A percentile compares a stretch with the other conserved stretches of the same genome.
Evolutionary conservation across 345 rosid species (phyloP).

Genomic region (Camelina hispida): DNA sequence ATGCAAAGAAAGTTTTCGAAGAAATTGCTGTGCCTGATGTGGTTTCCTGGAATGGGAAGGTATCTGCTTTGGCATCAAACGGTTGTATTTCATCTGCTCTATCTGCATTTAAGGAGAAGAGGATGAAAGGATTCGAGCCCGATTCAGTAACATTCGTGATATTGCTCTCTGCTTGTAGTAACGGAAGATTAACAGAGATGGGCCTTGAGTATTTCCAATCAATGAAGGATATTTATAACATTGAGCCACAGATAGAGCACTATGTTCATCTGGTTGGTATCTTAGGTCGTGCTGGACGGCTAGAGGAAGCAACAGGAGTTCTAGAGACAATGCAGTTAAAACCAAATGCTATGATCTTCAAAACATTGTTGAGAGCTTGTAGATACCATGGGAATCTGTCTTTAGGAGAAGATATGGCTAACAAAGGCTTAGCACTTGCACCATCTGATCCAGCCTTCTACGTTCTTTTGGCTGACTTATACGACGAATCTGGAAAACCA

Average conservation of each 20-base stretch:
- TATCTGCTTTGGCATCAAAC: constrained; percentile 61
- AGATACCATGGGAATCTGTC: constrained; percentile 53
- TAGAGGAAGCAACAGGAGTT: constrained; percentile 58
- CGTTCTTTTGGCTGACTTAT: constrained; percentile 56
- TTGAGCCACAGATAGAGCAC: constrained; percentile 61
- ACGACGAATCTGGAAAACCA: constrained; percentile 49
- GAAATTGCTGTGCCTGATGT: constrained; percentile 61
- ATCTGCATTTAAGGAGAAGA: constrained; percentile 72
- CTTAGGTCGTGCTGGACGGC: constrained; percentile 64
- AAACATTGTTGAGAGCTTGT: constrained; percentile 61
- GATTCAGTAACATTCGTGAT: constrained; percentile 58
- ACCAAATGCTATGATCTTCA: constrained; percentile 59
- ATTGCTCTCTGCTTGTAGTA: constrained; percentile 62
- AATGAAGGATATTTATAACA: constrained; percentile 46
- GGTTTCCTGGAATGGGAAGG: constrained; percentile 72
- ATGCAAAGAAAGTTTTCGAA: constrained; percentile 52
- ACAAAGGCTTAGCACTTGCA: constrained; percentile 58
- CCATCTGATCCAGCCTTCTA: constrained; percentile 61
- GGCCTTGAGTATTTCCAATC: constrained; percentile 61
- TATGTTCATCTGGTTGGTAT: constrained; percentile 57
- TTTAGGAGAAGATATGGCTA: constrained; percentile 72
- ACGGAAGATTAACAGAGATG: constrained; percentile 55
- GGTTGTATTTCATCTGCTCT: constrained; percentile 60
- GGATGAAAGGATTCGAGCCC: constrained; percentile 57
- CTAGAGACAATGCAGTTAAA: constrained; percentile 55